Evolutionary conservation across 2,329 filamentous ascomycete species (phyloP), one percentile per base, ranked within the genome.

Genomic region (Stachybotrys chartarum): DNA sequence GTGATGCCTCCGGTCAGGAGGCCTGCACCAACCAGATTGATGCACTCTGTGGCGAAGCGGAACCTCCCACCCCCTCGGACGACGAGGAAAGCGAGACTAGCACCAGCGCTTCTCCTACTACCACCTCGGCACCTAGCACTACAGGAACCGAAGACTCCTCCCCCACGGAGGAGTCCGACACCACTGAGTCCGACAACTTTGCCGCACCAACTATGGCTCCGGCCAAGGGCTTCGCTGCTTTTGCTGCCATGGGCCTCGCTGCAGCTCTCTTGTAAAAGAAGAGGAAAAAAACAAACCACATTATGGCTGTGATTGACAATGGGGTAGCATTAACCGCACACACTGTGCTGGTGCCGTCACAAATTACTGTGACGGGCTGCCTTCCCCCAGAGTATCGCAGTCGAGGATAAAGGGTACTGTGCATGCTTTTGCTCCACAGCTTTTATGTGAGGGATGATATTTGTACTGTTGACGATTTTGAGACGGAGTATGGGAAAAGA

Each of bases 231-330:
- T 76, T 77, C 51, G 74, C 72, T 47, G 70, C 67, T 24, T 78
- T 77, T 7, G 77, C 73, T 39, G 81, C 78, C 56, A 66, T 79
- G 49, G 80, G 78, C 55, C 65, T 82, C 49, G 68, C 83, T 58
- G 80, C 79, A 60, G 79, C 78, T 61, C 66, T 81, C 60, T 66
- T 82, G 64, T 82, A 75, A 57, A 61, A 54, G 54, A 54, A 46
- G 24, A 24, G 24, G 4, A 24, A 24, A 24, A 24, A 3, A 24
- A 24, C 24, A 24, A 4, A 4, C 24, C 24, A 24, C 24, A 24
- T 24, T 24, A 4, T 24, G 24, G 24, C 24, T 24, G 24, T 24
- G 24, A 24, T 24, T 24, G 24, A 24, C 24, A 24, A 4, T 24
- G 24, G 24, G 24, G 24, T 24, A 24, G 24, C 24, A 24, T 24